A percentile compares a stretch with the other conserved stretches of the same genome.
These are phyloP conservation scores for Epichloe hybrida DNA, from an alignment of 2,329 filamentous ascomycete genomes.

Conservation along the genomic window DNA sequence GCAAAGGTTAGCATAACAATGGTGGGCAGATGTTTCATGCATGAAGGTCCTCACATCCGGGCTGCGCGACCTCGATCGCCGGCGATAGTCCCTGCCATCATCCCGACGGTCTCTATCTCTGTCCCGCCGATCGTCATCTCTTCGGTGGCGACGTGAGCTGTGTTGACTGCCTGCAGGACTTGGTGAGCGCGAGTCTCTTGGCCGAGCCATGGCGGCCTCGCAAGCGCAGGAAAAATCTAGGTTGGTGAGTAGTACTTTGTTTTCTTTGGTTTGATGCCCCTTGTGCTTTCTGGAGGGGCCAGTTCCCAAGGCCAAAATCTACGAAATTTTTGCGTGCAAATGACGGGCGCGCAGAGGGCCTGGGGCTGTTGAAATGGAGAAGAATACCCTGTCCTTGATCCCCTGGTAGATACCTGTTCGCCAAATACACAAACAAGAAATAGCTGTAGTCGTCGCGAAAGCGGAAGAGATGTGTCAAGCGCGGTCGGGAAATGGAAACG, in stretches of 20 bases:
- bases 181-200: conserved; percentile 70
- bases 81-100: conserved; percentile 36
- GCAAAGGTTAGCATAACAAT: conserved; percentile 25
- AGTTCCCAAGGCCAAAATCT: background rate
- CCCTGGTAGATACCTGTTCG: no score
- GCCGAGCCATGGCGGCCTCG: conserved; percentile 44
- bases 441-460: no score
- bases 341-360: background rate
- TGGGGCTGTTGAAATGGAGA: background rate
- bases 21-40: conserved; percentile 8
- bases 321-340: background rate
- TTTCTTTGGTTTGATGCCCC: background rate
- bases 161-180: conserved; percentile 80
- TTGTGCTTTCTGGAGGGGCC: background rate
- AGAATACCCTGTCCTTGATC: background rate
- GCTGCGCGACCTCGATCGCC: conserved; percentile 48
- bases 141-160: conserved; percentile 54
- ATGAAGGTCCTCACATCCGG: conserved; percentile 40
- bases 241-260: conserved; percentile 27
- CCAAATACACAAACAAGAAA: no score
- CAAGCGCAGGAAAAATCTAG: conserved; percentile 27
- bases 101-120: conserved; percentile 37
- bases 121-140: conserved; percentile 45
- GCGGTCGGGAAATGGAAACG: background rate
- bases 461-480: background rate